Base-by-base conservation (phyloP, 2,329 filamentous ascomycete genomes). In the Didymella lethalis region DNA sequence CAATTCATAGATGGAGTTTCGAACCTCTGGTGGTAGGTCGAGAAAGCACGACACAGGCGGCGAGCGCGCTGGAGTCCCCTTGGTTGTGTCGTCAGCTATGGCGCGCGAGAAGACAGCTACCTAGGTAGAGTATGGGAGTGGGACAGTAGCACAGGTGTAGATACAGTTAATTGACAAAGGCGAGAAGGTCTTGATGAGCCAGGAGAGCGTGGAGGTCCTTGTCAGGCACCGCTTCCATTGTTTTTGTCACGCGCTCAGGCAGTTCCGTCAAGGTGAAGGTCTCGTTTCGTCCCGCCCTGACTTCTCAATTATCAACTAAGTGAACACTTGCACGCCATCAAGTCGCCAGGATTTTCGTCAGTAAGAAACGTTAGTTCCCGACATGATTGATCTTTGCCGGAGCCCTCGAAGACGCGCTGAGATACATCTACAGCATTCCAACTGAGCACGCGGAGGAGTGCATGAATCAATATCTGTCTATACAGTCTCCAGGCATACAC, bases 11-110 rank as follows among this genome's bases (percentile, higher is more conserved):
- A 54, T 47, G 25, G 11, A 18, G 25, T 54, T 54, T 14, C 43
- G 50, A 7, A 54, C 40, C n/a, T 54, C 50, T 12, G 50, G 31
- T 8, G 50, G 50, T 7, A 53, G 18, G 10, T 10, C 18, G 29
- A 46, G 16, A n/a, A 46, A 38, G 1, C 23, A 38, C 41, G 12
- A 8, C 4, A 7, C 16, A 6, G 26, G 18, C 8, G n/a, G 32
- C 12, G 18, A 23, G 20, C 25, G 38, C 23, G 20, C 10, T 41
- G 38, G 14, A 25, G 11, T 4, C 38, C 20, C 14, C 38, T 5
- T 7, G n/a, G 18, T 20, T 25, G 41, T 14, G 14, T n/a, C 14
- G 16, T 28, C 41, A 16, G 28, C 26, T 14, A 29, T 45, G 23
- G 2, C 29, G 41, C 41, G 16, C 2, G 23, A 7, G 11, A 14